Base-by-base conservation (phyloP, 805 yeast species). In the Groenewaldozyma tartarivorans region DNA sequence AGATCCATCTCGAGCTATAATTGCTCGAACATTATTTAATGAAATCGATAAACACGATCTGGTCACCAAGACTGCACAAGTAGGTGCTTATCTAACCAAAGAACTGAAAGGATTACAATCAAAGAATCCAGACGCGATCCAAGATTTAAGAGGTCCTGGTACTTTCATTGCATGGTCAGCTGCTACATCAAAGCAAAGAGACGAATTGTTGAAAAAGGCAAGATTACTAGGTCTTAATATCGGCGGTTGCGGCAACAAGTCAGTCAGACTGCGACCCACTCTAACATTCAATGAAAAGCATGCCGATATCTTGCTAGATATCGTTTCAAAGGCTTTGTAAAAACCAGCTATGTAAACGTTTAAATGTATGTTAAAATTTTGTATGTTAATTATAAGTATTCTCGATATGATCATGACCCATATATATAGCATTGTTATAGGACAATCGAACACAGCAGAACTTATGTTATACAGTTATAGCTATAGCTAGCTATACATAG, bases 131-230 rank as follows among this genome's bases (percentile, higher is more conserved):
- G 50, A 51, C 19, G 66, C 76, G 59, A 58, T 64, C 49, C 32
- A 47, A 15, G 72, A 77, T 63, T 71, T 82, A 58, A 75, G 94
- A 62, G 94, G 94, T 48, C 71, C 81, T 62, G 94, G 82, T 35
- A 81, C 92, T 36, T 82, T 80, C 64, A 74, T 83, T 60, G 94
- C 94, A n/a, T 82, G 85, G 76, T 81, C 81, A 50, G 62, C 77
- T 53, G 71, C 72, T 38, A 54, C 72, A 39, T 61, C 72, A 33
- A 68, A 66, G 42, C 62, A 66, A 20, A 75, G 94, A 66, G 77
- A 79, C 61, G 61, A 67, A 51, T 78, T 84, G 62, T 63, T 81
- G 54, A 51, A 49, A 46, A 75, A 71, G 48, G 68, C 80, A 72
- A 79, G 75, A 64, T 56, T 62, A 36, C 68, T 58, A 38, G 94